Evolutionary conservation across 805 yeast species (phyloP).

Genomic region (Zygoascus biomembranicola): DNA sequence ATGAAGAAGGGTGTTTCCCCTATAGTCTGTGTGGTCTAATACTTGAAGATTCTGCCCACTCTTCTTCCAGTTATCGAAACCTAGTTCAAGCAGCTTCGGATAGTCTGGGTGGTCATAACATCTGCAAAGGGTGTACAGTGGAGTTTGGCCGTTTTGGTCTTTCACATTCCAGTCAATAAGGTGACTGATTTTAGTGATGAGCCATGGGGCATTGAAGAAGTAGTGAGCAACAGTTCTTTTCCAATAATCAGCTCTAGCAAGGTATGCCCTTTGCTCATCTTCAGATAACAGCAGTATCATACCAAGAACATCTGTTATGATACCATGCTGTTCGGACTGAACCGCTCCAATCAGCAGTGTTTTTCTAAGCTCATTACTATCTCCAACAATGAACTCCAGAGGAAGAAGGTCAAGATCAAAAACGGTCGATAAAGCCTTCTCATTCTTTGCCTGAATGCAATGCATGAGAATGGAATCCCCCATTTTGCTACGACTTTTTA

Average conservation of each 20-base stretch:
- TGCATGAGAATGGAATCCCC: slow-evolving; percentile 70
- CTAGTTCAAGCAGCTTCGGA: slow-evolving; percentile 20
- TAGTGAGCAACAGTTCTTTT: slow-evolving; percentile 69
- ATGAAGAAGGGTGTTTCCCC: slow-evolving; percentile 74
- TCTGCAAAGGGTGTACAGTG: slow-evolving; percentile 65
- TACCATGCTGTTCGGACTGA: slow-evolving; percentile 41
- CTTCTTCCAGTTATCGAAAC: slow-evolving; percentile 13
- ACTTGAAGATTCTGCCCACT: slow-evolving; percentile 19
- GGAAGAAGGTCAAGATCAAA: slow-evolving; percentile 47
- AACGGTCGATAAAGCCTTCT: slow-evolving; percentile 38
- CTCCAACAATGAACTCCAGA: slow-evolving; percentile 59
- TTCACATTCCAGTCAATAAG: slow-evolving; percentile 59
- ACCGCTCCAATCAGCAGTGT: slow-evolving; percentile 57
- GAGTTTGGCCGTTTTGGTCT: slow-evolving; percentile 67
- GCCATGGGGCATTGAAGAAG: slow-evolving; percentile 45
- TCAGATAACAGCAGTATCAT: slow-evolving; percentile 37
- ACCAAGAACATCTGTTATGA: slow-evolving; percentile 40
- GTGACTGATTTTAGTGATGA: slow-evolving; percentile 47
- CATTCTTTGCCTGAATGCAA: slow-evolving; percentile 45
- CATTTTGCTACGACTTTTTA: slow-evolving; percentile 35
- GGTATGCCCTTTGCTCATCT: slow-evolving; percentile 41
- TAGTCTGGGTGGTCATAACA: slow-evolving; percentile 74
- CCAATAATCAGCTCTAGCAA: slow-evolving; percentile 42
- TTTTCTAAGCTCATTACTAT: slow-evolving; percentile 44
- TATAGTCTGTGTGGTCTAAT: slow-evolving; percentile 58